Conservation (phyloP, 2,329 filamentous ascomycete genomes). For the Talaromyces verruculosus region DNA sequence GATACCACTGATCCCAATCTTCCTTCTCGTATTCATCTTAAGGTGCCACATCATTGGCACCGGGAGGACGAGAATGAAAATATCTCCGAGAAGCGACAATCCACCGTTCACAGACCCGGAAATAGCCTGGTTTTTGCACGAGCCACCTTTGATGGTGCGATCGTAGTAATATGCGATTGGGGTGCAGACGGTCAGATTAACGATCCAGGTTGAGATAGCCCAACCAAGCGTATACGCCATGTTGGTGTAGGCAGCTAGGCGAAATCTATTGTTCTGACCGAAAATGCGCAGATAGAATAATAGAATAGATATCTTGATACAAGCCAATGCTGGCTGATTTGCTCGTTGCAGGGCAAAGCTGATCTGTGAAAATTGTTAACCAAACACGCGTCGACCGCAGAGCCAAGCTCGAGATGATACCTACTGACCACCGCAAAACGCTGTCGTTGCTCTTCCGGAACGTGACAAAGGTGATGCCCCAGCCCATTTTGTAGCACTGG, state of each 20-base stretch:
- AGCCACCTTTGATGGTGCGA: slow-evolving; percentile 1
- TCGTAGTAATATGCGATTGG: slow-evolving; percentile 8
- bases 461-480: slow-evolving; percentile 5
- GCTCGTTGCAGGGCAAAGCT: slow-evolving; percentile 7
- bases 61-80: slow-evolving; percentile 2
- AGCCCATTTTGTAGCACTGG: slow-evolving; percentile 3
- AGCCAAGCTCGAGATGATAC: slow-evolving; percentile 2
- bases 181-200: slow-evolving; percentile 4
- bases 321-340: not conserved
- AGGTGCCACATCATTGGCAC: slow-evolving; percentile 2
- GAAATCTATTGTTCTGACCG: not conserved
- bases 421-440: slow-evolving; percentile 8
- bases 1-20: slow-evolving; percentile 8
- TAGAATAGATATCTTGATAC: slow-evolving; percentile 7
- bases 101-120: slow-evolving; percentile 1
- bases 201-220: slow-evolving; percentile 10
- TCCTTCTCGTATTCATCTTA: slow-evolving; percentile 5
- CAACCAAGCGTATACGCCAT: not conserved
- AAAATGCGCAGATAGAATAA: slow-evolving; percentile 4
- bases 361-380: not conserved
- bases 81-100: slow-evolving; percentile 1
- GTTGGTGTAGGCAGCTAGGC: slow-evolving; percentile 2
- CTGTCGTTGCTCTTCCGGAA: slow-evolving; percentile 2
- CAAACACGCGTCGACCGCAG: not conserved
- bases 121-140: slow-evolving; percentile 9